Base-by-base conservation (phyloP, 345 rosid species). In the Euphorbia lathyris region DNA sequence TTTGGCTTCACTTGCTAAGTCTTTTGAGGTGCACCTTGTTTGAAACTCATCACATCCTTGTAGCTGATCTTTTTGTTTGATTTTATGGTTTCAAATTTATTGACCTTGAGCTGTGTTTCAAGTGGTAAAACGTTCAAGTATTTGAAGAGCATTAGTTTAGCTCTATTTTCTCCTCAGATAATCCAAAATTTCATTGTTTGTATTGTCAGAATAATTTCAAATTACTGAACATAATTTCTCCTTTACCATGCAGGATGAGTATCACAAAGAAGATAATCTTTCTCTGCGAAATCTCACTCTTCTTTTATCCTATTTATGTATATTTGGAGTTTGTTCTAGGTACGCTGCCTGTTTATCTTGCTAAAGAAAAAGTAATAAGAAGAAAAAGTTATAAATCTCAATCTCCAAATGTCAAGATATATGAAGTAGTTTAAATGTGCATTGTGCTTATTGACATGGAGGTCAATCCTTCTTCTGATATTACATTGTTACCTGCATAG, bases 271-370 rank as follows among this genome's bases (percentile, higher is more conserved):
- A 72, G 90, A 94, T 73, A 84, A 86, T 76, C 87, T 88, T 67
- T 91, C 96, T 45, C 81, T 91, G 82, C 83, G 90, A 67, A 91
- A 93, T 76, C 80, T 88, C 36, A 84, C 97, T 72, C 97, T 92
- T 47, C 74, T 94, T 63, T 86, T 92, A 52, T 88, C 96, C 69
- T 84, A 84, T 81, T 78, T 94, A 68, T 88, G 86, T 70, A 76
- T 84, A 36, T 86, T 94, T 68, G 98, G 91, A 77, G 93, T 91
- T 86, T 91, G 88, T 79, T 87, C 95, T 55, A 86, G 98, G 98
- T 91, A 61, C 65, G 61, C 69, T 73, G 45, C 72, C 66, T 73
- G 40, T 55, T 74, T 34, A 52, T 17, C 50, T 67, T 77, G 17
- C 29, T 36, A 63, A 63, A 34, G 29, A 22, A 40, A 63, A 63